These are phyloP conservation scores for Purpureocillium takamizusanense DNA, from an alignment of 2,329 filamentous ascomycete genomes.

Conservation along the genomic window DNA sequence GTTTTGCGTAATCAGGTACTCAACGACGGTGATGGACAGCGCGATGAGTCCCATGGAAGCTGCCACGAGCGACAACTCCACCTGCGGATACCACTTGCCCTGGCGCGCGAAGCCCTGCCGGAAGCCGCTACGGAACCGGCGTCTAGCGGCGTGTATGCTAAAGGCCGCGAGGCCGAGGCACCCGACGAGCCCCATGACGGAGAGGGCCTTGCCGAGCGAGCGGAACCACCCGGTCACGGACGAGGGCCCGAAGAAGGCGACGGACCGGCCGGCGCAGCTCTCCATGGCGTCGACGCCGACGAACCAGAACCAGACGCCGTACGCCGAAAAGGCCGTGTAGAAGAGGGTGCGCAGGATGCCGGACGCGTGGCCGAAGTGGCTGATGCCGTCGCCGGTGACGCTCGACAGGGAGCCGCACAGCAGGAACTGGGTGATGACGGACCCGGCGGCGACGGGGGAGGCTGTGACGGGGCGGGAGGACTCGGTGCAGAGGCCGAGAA, in stretches of 20 bases:
- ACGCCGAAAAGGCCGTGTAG: conserved; percentile 12
- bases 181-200: conserved; percentile 8
- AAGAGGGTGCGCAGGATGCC: conserved; percentile 13
- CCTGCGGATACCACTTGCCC: conserved; percentile 6
- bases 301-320: conserved; percentile 16
- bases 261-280: conserved; percentile 3
- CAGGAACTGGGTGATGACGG: conserved; percentile 15
- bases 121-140: conserved; percentile 7
- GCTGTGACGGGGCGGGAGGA: conserved; percentile 8
- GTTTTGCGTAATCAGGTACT: conserved; percentile 12
- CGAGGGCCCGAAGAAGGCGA: conserved; percentile 11
- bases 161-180: conserved; percentile 5
- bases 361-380: conserved; percentile 9
- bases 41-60: conserved; percentile 11
- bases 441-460: conserved; percentile 9
- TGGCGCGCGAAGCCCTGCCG: conserved; percentile 2
- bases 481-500: conserved; percentile 17
- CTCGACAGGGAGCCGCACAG: conserved; percentile 16
- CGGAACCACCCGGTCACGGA: conserved; percentile 11
- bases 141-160: conserved; percentile 2
- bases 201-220: conserved; percentile 8
- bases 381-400: conserved; percentile 15
- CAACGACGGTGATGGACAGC: conserved; percentile 9
- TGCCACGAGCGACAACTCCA: conserved; percentile 11
- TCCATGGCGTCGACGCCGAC: conserved; percentile 10